These are phyloP conservation scores for Petunia secreta DNA, from an alignment of 257 asterid species.

Conservation along the genomic window DNA sequence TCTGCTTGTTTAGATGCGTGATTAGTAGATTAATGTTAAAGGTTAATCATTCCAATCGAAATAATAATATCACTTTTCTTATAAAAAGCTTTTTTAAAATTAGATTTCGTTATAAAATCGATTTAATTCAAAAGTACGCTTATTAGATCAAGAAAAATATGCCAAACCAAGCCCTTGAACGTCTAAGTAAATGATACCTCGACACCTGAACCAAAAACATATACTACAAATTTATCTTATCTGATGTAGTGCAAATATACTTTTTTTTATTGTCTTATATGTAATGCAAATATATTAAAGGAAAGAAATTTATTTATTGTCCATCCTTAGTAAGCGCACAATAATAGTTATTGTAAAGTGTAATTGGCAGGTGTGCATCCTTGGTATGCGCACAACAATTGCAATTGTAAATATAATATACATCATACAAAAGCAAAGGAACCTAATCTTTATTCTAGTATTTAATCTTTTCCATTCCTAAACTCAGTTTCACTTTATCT, in stretches of 20 bases:
- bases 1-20: neutral
- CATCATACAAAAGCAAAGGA: neutral
- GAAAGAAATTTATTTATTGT: neutral
- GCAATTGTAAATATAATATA: neutral
- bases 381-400: neutral
- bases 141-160: neutral
- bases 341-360: neutral
- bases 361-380: neutral
- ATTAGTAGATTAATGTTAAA: neutral
- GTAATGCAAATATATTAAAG: neutral
- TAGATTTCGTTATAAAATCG: neutral
- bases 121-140: neutral
- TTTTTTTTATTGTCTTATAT: neutral
- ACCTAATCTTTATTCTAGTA: neutral
- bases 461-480: neutral
- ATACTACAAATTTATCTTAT: neutral
- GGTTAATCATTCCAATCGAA: neutral
- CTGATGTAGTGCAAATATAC: neutral
- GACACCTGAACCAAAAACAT: neutral
- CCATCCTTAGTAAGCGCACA: constrained; percentile 4
- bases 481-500: neutral
- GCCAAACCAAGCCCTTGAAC: neutral
- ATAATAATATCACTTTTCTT: neutral
- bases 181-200: neutral
- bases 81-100: neutral